phyloP scores from a whole-genome alignment of 164 flowering plant genomes.

The Kalanchoe fedtschenkoi region DNA sequence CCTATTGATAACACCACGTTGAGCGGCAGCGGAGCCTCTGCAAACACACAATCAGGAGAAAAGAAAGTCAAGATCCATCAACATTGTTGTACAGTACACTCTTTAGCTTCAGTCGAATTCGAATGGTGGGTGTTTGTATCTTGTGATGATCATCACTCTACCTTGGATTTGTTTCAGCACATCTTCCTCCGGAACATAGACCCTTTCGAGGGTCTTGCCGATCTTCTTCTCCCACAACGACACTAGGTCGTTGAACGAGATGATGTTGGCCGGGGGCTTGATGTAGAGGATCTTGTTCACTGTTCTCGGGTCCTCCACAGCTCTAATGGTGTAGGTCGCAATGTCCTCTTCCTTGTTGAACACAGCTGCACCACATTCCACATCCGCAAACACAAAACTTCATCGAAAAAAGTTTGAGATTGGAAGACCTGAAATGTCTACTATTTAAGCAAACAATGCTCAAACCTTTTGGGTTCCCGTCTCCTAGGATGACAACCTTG shows the following conservation, averaged over 20 bases:
- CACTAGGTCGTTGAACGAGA: slow-evolving; percentile 25
- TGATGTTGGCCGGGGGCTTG: slow-evolving; percentile 15
- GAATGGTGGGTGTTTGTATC: neutral
- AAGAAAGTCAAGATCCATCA: neutral
- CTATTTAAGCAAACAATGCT: neutral
- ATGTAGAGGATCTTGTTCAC: slow-evolving; percentile 27
- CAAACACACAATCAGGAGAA: neutral
- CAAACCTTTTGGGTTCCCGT: slow-evolving; percentile 27
- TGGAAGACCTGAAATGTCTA: neutral
- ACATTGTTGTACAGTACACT: neutral
- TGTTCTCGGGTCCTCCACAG: slow-evolving; percentile 30
- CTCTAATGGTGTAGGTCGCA: slow-evolving; percentile 22
- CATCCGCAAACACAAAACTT: neutral
- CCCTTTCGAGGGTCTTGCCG: slow-evolving; percentile 18
- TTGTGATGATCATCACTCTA: neutral
- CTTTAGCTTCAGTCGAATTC: neutral
- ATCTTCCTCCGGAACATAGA: slow-evolving; percentile 25
- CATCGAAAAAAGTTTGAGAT: neutral
- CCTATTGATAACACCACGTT: slow-evolving; percentile 14
- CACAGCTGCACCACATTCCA: slow-evolving; percentile 12
- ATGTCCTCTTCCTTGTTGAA: slow-evolving; percentile 27
- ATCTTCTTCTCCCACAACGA: slow-evolving; percentile 33
- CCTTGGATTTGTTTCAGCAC: slow-evolving; percentile 27
- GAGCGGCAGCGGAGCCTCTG: slow-evolving; percentile 14
- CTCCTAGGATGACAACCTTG: slow-evolving; percentile 25